phyloP scores from a whole-genome alignment of 768 basidiomycete genomes.

The Russula abietina region DNA sequence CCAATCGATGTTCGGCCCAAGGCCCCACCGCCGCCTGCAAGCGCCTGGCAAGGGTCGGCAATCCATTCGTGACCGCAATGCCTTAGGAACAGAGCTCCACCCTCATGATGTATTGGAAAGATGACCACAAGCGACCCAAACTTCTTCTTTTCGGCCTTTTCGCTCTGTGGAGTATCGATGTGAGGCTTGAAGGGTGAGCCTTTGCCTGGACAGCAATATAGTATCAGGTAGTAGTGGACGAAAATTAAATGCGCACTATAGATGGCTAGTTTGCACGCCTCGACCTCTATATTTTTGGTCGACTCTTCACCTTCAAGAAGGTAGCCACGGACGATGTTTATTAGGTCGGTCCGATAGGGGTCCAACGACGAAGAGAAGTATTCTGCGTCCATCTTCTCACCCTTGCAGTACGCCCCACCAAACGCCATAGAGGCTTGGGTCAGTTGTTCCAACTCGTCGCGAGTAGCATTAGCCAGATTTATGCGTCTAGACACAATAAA shows the following conservation, averaged over 20 bases:
- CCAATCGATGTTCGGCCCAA: no score
- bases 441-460: neutral
- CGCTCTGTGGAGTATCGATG: neutral
- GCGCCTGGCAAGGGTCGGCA: no score
- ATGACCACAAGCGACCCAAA: neutral
- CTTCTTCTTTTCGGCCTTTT: no score
- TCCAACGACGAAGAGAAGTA: neutral
- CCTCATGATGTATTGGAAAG: slow-evolving; percentile 36
- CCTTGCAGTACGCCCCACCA: neutral
- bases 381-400: neutral
- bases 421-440: neutral
- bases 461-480: neutral
- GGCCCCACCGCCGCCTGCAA: neutral
- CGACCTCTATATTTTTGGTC: neutral
- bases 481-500: neutral
- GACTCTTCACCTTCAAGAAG: neutral
- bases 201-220: neutral
- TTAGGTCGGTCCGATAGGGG: neutral
- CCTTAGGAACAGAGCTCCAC: slow-evolving; percentile 39
- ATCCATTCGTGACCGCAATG: slow-evolving; percentile 19
- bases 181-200: slow-evolving; percentile 1
- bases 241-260: neutral
- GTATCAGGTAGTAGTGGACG: no score
- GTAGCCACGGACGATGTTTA: neutral
- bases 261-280: neutral